Evolutionary conservation across 202 grass and related monocot genomes (phyloP).

Genomic region (Cymbopogon flexuosus): DNA sequence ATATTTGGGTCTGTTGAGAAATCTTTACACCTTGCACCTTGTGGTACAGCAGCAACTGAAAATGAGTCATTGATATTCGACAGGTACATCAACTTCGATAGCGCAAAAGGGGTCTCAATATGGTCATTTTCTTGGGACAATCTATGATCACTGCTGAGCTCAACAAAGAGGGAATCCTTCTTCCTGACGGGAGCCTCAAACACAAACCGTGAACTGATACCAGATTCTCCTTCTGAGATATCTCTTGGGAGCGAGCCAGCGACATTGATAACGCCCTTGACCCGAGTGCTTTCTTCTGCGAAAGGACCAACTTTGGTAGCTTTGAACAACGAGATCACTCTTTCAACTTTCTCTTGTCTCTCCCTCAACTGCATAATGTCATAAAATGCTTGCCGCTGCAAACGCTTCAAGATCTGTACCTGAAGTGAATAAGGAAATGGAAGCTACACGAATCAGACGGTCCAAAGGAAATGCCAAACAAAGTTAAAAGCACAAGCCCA

Average conservation of each 20-base stretch:
- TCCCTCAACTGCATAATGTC: conserved; percentile 86
- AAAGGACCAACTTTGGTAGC: conserved; percentile 51
- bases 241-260: conserved; percentile 36
- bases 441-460: neutral
- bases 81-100: conserved; percentile 77
- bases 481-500: neutral
- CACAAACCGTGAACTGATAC: conserved; percentile 57
- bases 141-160: conserved; percentile 51
- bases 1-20: conserved; percentile 37
- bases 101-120: conserved; percentile 51
- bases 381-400: conserved; percentile 68
- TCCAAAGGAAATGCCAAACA: neutral
- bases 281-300: conserved; percentile 46
- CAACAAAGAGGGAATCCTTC: conserved; percentile 61
- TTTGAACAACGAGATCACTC: conserved; percentile 47
- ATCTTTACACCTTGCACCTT: conserved; percentile 76
- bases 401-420: conserved; percentile 67
- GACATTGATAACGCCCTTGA: conserved; percentile 61
- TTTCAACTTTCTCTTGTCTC: conserved; percentile 77
- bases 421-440: conserved; percentile 20
- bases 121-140: conserved; percentile 42
- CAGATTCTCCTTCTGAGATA: conserved; percentile 41
- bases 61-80: conserved; percentile 48
- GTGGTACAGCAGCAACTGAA: conserved; percentile 52
- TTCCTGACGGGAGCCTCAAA: conserved; percentile 61